These are phyloP conservation scores for Acanthamoeba healyi DNA, from an alignment of 208 protist species.

Conservation along the genomic window DNA sequence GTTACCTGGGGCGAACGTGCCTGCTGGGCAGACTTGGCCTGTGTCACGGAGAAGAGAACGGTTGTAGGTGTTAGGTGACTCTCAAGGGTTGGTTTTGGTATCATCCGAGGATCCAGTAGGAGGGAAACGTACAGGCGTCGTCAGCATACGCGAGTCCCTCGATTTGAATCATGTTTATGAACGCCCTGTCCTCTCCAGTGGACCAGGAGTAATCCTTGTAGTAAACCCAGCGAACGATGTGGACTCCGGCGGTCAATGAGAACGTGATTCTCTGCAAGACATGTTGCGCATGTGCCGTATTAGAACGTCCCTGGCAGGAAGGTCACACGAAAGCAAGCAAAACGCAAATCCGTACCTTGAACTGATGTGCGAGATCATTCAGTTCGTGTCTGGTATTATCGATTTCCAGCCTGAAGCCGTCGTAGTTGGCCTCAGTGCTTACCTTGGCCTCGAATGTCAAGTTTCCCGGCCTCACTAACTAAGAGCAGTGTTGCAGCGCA, in stretches of 20 bases:
- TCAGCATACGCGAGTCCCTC: constrained; percentile 56
- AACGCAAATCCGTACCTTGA: constrained; percentile 26
- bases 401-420: constrained; percentile 52
- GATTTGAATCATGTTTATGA: constrained; percentile 65
- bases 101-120: no score
- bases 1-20: not conserved
- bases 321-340: not conserved
- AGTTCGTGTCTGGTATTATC: not conserved
- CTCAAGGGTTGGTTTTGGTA: no score
- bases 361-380: not conserved
- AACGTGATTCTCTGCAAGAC: constrained; percentile 2
- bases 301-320: no score
- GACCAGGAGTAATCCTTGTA: constrained; percentile 72
- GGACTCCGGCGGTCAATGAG: constrained; percentile 19
- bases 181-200: constrained; percentile 62
- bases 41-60: not conserved
- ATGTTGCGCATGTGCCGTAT: not conserved
- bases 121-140: constrained; percentile 27
- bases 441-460: constrained; percentile 72
- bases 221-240: constrained; percentile 59
- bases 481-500: not conserved
- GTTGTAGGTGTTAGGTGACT: not conserved
- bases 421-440: constrained; percentile 9
- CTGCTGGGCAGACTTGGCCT: constrained; percentile 23
- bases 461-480: constrained; percentile 15